These are phyloP conservation scores for Rutstroemia sp. DNA, from an alignment of 2,329 filamentous ascomycete genomes.

Conservation along the genomic window DNA sequence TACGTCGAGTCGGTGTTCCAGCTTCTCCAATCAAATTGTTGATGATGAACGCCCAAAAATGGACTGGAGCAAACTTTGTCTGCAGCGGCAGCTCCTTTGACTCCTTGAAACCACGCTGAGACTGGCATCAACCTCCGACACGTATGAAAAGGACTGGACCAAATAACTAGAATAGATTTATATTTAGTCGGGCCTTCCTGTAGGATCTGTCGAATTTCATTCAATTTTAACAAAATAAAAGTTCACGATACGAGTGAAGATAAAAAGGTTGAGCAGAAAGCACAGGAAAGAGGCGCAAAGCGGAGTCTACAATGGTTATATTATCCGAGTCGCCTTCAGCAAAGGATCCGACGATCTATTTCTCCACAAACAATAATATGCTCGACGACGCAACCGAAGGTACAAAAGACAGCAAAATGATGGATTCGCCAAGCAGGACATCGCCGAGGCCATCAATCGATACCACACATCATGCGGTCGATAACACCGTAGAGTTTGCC, in stretches of 20 bases:
- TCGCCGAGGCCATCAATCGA: constrained; percentile 12
- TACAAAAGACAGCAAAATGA: not conserved
- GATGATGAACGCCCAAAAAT: not conserved
- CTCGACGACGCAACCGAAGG: not conserved
- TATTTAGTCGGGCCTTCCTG: too few species aligned
- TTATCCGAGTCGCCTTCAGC: not conserved
- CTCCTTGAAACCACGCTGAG: not conserved
- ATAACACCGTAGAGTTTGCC: constrained; percentile 42
- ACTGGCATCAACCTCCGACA: not conserved
- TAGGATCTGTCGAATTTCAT: too few species aligned
- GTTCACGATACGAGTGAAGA: too few species aligned
- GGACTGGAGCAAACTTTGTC: not conserved
- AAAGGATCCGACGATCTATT: not conserved
- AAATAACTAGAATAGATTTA: not conserved
- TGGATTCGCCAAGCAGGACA: not conserved
- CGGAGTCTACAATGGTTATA: constrained; percentile 1
- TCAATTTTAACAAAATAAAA: too few species aligned
- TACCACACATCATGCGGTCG: constrained; percentile 11
- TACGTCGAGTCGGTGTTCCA: too few species aligned
- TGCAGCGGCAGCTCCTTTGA: not conserved
- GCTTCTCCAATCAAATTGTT: too few species aligned
- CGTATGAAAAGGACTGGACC: not conserved
- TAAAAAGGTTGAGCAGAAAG: too few species aligned
- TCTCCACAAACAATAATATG: not conserved
- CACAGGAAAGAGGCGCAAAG: too few species aligned